Evolutionary conservation across 2,329 filamentous ascomycete species (phyloP).

Genomic region (Scleromitrula shiraiana): DNA sequence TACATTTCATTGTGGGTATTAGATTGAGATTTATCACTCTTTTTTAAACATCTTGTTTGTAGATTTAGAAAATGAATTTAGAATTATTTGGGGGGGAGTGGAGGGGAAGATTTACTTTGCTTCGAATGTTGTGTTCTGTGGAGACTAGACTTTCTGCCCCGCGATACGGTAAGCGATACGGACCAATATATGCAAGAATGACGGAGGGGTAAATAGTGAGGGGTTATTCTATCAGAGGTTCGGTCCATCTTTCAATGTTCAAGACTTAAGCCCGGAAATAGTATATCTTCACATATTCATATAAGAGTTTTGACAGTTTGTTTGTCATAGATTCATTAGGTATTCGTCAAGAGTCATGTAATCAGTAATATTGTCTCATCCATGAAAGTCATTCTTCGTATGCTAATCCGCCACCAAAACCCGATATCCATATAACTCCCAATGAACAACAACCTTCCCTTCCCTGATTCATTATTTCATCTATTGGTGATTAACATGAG

Average conservation of each 20-base stretch:
- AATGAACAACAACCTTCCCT: neutral
- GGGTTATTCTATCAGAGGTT: neutral
- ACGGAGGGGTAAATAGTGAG: constrained; percentile 6
- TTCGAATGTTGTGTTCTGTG: constrained; percentile 2
- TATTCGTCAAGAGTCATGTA: no score
- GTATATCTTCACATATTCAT: no score
- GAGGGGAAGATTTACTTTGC: constrained; percentile 8
- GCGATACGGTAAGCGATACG: constrained; percentile 12
- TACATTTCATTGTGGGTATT: constrained; percentile 4
- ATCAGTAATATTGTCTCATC: no score
- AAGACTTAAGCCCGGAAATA: no score
- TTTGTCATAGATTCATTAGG: no score
- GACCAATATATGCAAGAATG: constrained; percentile 10
- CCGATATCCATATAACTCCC: neutral
- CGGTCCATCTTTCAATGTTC: neutral
- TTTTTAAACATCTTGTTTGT: constrained; percentile 75
- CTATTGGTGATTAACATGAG: constrained; percentile 44
- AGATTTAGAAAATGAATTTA: no score
- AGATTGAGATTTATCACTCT: constrained; percentile 51
- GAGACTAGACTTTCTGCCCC: constrained; percentile 14
- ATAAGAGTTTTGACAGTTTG: no score
- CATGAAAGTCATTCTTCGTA: no score
- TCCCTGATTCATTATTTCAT: neutral
- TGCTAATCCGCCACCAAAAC: neutral
- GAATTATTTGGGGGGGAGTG: constrained; percentile 6